Base-by-base conservation (phyloP, 2,329 filamentous ascomycete species). In the Madurella fahalii region DNA sequence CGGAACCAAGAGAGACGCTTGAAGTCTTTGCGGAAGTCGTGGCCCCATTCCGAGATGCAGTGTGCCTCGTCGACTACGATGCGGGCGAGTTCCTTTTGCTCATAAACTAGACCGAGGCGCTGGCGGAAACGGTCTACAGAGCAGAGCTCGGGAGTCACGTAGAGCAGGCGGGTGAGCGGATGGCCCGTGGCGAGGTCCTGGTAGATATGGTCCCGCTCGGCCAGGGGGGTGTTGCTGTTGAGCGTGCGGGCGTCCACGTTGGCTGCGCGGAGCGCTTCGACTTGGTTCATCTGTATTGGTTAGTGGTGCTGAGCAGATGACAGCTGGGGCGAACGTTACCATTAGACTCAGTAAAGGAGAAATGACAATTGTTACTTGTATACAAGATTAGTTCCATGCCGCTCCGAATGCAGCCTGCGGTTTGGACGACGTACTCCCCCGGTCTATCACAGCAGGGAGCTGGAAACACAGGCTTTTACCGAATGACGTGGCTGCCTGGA, bases 41-140 rank as follows among this genome's bases (percentile, higher is more conserved):
- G 92, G 1, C 93, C 93, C 93, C 93, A 96, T 84, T 96, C 92
- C 20, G 90, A 95, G 63, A 97, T 95, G 69, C 93, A 97, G 70
- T 97, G 93, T 2, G 93, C 93, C 73, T 97, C 93, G 66, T 97
- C 93, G 54, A 97, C 85, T 46, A 89, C 93, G 59, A 97, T 83
- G 13, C 93, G 84, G 9, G 87, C 86, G n/a, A 97, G 81, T 71
- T 96, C 90, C 54, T 82, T 82, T 69, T 96, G 91, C 55, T 83
- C 76, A 67, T 96, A 77, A 13, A 96, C 86, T 4, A 87, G 75
- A 57, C 81, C 79, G 9, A 96, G 75, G 47, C 85, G 82, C 57
- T 84, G 81, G 40, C 92, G 87, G 70, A 97, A 96, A 54, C 80
- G 78, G 57, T 90, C 82, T 4, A 83, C 81, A 34, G 87, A 83